A percentile compares a stretch with the other conserved stretches of the same genome.
Conservation (phyloP, 2,329 filamentous ascomycete species). For the Aspergillus novofumigatus region DNA sequence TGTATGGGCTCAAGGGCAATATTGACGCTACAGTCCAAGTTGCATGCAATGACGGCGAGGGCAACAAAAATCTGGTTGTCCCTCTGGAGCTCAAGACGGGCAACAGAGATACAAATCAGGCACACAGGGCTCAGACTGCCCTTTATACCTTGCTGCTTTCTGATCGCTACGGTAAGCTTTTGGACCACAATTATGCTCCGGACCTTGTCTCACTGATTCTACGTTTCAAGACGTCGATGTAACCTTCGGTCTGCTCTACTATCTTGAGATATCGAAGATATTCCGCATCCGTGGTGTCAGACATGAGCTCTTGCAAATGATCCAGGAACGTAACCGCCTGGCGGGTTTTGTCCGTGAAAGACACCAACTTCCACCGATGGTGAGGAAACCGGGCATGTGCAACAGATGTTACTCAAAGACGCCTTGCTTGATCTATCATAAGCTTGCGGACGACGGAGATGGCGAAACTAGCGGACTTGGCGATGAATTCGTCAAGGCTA, state of each 20-base stretch:
- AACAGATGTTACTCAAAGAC: slow-evolving; percentile 86
- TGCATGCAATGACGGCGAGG: slow-evolving; percentile 67
- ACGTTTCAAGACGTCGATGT: slow-evolving; percentile 69
- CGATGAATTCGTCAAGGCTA: slow-evolving; percentile 75
- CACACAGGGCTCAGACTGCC: slow-evolving; percentile 88
- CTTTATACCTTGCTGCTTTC: slow-evolving; percentile 89
- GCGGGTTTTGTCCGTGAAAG: slow-evolving; percentile 80
- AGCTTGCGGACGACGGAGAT: slow-evolving; percentile 77
- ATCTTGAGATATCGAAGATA: slow-evolving; percentile 85
- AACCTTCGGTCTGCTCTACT: slow-evolving; percentile 86
- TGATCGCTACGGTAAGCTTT: slow-evolving; percentile 69
- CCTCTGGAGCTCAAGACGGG: slow-evolving; percentile 97
- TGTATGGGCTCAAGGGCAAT: slow-evolving; percentile 95
- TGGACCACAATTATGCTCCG: not conserved
- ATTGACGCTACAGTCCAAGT: slow-evolving; percentile 96
- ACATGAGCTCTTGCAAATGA: slow-evolving; percentile 90
- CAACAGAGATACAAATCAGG: slow-evolving; percentile 69
- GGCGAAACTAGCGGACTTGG: slow-evolving; percentile 77
- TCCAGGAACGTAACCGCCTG: slow-evolving; percentile 89
- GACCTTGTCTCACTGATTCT: slow-evolving; percentile 10
- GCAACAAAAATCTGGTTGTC: slow-evolving; percentile 68
- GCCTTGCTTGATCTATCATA: slow-evolving; percentile 90
- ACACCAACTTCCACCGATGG: slow-evolving; percentile 78
- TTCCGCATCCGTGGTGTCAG: slow-evolving; percentile 79
- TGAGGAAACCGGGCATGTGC: slow-evolving; percentile 76